A percentile compares a stretch with the other conserved stretches of the same genome.
These are phyloP conservation scores for Immersiporthe knoxdaviesiana DNA, from an alignment of 2,329 filamentous ascomycete species.

Conservation along the genomic window DNA sequence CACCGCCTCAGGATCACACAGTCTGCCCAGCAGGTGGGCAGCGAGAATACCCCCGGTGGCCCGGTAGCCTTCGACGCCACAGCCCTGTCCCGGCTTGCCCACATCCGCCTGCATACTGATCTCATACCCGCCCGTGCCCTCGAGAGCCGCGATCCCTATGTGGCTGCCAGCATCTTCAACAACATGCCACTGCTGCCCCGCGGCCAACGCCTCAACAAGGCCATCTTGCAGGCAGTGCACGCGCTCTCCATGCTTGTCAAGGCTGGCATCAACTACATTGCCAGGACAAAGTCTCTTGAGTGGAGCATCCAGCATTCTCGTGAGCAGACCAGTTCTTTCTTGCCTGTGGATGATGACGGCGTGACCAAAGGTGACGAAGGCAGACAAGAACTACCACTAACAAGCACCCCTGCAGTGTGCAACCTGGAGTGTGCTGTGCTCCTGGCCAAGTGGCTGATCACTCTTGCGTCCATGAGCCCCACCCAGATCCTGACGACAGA, in stretches of 20 bases:
- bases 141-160: constrained; percentile 64
- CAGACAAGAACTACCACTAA: background rate
- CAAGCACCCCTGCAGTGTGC: constrained; percentile 48
- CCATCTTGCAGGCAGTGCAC: constrained; percentile 69
- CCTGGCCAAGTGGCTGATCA: constrained; percentile 64
- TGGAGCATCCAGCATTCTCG: constrained; percentile 67
- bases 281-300: constrained; percentile 62
- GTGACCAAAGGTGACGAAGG: background rate
- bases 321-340: constrained; percentile 42
- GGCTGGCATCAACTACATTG: constrained; percentile 64
- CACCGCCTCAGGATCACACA: constrained; percentile 55
- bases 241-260: constrained; percentile 70
- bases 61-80: constrained; percentile 70
- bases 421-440: constrained; percentile 66
- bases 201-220: constrained; percentile 62
- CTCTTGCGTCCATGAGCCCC: constrained; percentile 55
- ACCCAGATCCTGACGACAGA: constrained; percentile 55
- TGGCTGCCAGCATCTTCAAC: constrained; percentile 64
- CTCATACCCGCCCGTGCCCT: constrained; percentile 64
- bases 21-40: constrained; percentile 47
- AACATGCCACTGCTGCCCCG: constrained; percentile 62
- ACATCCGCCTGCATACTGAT: constrained; percentile 69
- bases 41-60: constrained; percentile 58
- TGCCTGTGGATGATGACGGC: background rate
- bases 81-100: constrained; percentile 62